Evolutionary conservation across 202 grass and related monocot species (phyloP), one percentile per base, ranked within the genome.

Genomic region (Brachypodium distachyon): DNA sequence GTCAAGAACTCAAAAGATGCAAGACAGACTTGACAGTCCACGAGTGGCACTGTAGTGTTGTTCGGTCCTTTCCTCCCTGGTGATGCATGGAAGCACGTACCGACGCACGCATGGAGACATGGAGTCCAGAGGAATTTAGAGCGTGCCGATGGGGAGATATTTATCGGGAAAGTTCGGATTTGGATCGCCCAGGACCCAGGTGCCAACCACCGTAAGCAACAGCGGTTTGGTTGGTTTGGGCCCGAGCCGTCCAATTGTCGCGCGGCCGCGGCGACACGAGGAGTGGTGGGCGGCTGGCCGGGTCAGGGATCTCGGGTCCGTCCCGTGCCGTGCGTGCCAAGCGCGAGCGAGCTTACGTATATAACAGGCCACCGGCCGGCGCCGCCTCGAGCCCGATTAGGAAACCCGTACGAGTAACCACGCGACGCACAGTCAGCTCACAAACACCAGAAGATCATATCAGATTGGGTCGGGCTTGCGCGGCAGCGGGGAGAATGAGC

Each of bases 171-270:
- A 63, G 72, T 9, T 72, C 5, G 28, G 3, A 26, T 50, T 3
- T 16, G 22, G 32, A 12, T 48, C 4, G 55, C 31, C n/a, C n/a
- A n/a, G n/a, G n/a, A n/a, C n/a, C n/a, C n/a, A n/a, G n/a, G n/a
- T n/a, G n/a, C n/a, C n/a, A n/a, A n/a, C n/a, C n/a, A n/a, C n/a
- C n/a, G n/a, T n/a, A n/a, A n/a, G n/a, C n/a, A n/a, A n/a, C n/a
- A n/a, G n/a, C n/a, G n/a, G n/a, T n/a, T n/a, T n/a, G n/a, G n/a
- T n/a, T n/a, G n/a, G n/a, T n/a, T n/a, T n/a, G 42, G 23, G 12
- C 27, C 16, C 2, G 31, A 81, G 21, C 19, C 13, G 51, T 74
- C 53, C 80, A 83, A 54, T 67, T 87, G 85, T 67, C 85, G 27
- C 39, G 7, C 25, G 25, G 1, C 1, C 12, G 18, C 3, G 13